Conservation (phyloP, 2,329 filamentous ascomycete species). For the Ceratocystis ficicola region DNA sequence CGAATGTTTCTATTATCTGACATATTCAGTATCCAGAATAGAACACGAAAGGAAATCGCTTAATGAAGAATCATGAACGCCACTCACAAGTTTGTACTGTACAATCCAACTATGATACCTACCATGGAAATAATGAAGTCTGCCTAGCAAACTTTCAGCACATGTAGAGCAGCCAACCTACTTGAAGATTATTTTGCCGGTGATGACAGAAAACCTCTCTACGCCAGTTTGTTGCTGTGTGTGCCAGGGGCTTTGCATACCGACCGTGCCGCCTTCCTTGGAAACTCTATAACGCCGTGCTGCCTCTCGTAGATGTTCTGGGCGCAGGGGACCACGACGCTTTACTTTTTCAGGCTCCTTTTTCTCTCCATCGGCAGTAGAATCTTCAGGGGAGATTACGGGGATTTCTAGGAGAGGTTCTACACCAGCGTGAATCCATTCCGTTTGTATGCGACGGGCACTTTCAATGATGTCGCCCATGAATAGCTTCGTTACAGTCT, state of each 20-base stretch:
- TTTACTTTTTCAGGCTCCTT: slow-evolving; percentile 9
- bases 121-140: background rate
- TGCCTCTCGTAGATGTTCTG: slow-evolving; percentile 64
- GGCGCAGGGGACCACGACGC: slow-evolving; percentile 48
- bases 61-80: background rate
- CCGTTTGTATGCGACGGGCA: slow-evolving; percentile 56
- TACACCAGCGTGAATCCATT: slow-evolving; percentile 50
- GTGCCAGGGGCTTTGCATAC: slow-evolving; percentile 49
- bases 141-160: background rate
- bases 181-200: slow-evolving; percentile 43
- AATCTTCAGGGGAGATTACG: slow-evolving; percentile 30
- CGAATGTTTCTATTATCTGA: background rate
- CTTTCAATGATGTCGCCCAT: slow-evolving; percentile 63
- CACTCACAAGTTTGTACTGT: slow-evolving; percentile 1
- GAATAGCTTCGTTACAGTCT: slow-evolving; percentile 64
- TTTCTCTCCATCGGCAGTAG: slow-evolving; percentile 24
- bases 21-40: background rate
- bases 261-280: slow-evolving; percentile 50
- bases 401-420: slow-evolving; percentile 46
- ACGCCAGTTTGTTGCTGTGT: slow-evolving; percentile 47
- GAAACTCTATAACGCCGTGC: slow-evolving; percentile 53
- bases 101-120: background rate
- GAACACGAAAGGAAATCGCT: background rate
- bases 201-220: slow-evolving; percentile 46
- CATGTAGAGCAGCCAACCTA: slow-evolving; percentile 24